Evolutionary conservation across 805 yeast genomes (phyloP).

Genomic region (Candida railenensis): DNA sequence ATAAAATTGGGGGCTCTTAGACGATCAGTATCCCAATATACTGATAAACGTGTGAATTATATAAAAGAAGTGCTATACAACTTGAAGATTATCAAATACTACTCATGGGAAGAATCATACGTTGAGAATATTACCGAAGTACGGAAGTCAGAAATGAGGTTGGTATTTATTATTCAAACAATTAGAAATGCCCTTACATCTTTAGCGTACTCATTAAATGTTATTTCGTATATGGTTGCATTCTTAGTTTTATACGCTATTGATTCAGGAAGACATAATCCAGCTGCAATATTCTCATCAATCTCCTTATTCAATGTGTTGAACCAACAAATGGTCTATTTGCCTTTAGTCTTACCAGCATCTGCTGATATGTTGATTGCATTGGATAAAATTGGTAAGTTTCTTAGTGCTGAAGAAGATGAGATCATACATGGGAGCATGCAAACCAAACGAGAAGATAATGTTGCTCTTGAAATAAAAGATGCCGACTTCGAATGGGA

Average conservation of each 20-base stretch:
- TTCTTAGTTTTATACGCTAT: constrained; percentile 15
- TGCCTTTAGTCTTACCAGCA: constrained; percentile 13
- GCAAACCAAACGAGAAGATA: background rate
- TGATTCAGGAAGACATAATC: constrained; percentile 3
- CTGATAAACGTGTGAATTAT: constrained; percentile 14
- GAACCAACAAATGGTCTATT: constrained; percentile 8
- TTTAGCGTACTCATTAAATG: constrained; percentile 10
- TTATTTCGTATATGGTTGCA: constrained; percentile 15
- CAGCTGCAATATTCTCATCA: constrained; percentile 16
- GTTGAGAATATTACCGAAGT: constrained; percentile 8
- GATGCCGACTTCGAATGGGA: constrained; percentile 1
- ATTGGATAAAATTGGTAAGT: constrained; percentile 8
- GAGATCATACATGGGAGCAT: background rate
- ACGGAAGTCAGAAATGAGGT: constrained; percentile 12
- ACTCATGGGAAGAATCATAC: constrained; percentile 19
- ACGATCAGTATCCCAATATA: constrained; percentile 8
- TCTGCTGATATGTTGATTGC: constrained; percentile 14
- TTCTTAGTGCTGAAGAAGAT: constrained; percentile 2
- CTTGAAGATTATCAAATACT: constrained; percentile 18
- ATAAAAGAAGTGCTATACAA: constrained; percentile 16
- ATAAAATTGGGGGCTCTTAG: constrained; percentile 10
- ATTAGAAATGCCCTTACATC: constrained; percentile 12
- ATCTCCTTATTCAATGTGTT: constrained; percentile 15
- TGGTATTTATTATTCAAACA: constrained; percentile 13
- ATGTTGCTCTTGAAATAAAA: background rate